Evolutionary conservation across 345 rosid species (phyloP).

Genomic region (Eucalyptus virginea): DNA sequence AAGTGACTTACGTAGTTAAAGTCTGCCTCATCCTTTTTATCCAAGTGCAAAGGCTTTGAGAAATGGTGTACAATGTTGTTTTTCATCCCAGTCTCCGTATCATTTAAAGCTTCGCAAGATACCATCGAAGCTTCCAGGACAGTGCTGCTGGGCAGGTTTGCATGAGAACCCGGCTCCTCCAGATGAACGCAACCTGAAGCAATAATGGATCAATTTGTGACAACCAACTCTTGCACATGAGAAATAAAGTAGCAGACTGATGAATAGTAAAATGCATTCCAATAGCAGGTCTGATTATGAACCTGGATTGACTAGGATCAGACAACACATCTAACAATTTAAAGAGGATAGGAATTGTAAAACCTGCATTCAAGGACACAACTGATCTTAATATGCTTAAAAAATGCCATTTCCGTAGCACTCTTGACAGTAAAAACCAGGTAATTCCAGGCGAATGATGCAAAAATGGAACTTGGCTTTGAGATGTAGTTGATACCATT

Average conservation of each 20-base stretch:
- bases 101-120: not conserved
- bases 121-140: not conserved
- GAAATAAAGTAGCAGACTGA: not conserved
- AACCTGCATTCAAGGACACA: not conserved
- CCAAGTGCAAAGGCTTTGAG: not conserved
- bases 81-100: not conserved
- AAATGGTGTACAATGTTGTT: not conserved
- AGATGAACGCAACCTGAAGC: not conserved
- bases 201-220: not conserved
- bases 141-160: not conserved
- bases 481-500: slow-evolving; percentile 10
- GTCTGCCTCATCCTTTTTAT: slow-evolving; percentile 11
- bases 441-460: not conserved
- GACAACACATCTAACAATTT: not conserved
- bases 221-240: not conserved
- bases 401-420: not conserved
- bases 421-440: not conserved
- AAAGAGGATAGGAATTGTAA: not conserved
- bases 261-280: not conserved
- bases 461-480: not conserved
- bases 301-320: not conserved
- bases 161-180: slow-evolving; percentile 1
- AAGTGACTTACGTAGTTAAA: slow-evolving; percentile 44
- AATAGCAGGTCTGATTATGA: not conserved
- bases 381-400: not conserved